Evolutionary conservation across 495 filamentous ascomycete genomes (phyloP), one percentile per base, ranked within the genome.

Genomic region (Penicillium mononematosum): DNA sequence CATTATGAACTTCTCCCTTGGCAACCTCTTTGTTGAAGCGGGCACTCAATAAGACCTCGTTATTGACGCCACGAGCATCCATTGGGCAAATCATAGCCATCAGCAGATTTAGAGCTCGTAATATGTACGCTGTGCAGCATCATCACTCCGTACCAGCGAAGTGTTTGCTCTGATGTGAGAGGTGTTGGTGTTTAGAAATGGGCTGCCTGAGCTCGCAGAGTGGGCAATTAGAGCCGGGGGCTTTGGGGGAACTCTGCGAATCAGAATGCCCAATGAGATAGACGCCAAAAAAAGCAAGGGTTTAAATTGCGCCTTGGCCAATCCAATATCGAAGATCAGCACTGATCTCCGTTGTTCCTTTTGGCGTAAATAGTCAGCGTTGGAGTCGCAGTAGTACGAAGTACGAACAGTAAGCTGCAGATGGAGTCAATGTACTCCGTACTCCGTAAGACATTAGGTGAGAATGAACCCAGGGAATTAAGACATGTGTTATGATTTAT

Each of bases 11-110:
- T 31, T 17, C 25, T 14, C 58, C 8, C 47, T 58, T 44, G 47
- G 31, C 48, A 51, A 1, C 12, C 16, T 19, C 58, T 56, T 58
- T 53, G 55, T 61, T 49, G n/a, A 32, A 60, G 32, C 27, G 32
- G 16, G 49, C 27, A 43, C 45, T 58, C 59, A 61, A 61, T 61
- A 29, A 29, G 34, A 14, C 12, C 12, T 45, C 52, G 29, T 14
- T 46, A 45, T 55, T 25, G 31, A 55, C 29, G 12, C 52, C 32
- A 55, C 42, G 4, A 14, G 12, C 31, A 24, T 22, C 22, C 1
- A 22, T 11, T 38, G 12, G 8, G 14, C 42, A 36, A 54, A 44
- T 22, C 50, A 53, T 16, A 17, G n/a, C 16, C 10, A 41, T 43
- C 27, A 24, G 14, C 16, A 7, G 10, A 1, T 14, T 53, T 29